Evolutionary conservation across 2,329 filamentous ascomycete species (phyloP).

Genomic region (Colletotrichum tabaci): DNA sequence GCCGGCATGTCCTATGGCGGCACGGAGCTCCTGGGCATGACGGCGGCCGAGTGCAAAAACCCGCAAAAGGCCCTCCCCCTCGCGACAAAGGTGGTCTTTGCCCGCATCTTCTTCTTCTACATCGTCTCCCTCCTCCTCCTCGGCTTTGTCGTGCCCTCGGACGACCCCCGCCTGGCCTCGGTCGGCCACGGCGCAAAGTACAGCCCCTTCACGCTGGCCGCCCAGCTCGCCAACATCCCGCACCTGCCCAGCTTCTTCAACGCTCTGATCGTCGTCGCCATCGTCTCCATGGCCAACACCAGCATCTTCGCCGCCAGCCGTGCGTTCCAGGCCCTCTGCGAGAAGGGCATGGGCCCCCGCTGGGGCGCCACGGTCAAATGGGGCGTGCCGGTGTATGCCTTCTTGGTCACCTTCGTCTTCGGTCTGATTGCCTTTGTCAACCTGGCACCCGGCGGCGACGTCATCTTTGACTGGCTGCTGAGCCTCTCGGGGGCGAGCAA

Average conservation of each 20-base stretch:
- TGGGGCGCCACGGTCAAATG: slow-evolving; percentile 47
- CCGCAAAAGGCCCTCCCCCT: slow-evolving; percentile 78
- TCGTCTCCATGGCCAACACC: slow-evolving; percentile 56
- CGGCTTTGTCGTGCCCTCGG: slow-evolving; percentile 63
- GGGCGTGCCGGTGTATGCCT: slow-evolving; percentile 61
- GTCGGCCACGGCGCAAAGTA: slow-evolving; percentile 44
- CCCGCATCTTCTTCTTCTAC: slow-evolving; percentile 71
- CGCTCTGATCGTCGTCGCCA: slow-evolving; percentile 54
- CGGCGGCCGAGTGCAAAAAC: slow-evolving; percentile 58
- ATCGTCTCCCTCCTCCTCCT: slow-evolving; percentile 67
- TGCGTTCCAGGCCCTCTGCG: slow-evolving; percentile 54
- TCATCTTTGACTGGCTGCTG: slow-evolving; percentile 62
- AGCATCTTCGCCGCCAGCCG: slow-evolving; percentile 59
- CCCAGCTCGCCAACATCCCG: slow-evolving; percentile 47
- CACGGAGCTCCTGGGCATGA: slow-evolving; percentile 61
- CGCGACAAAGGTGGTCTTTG: slow-evolving; percentile 85
- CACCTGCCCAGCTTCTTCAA: slow-evolving; percentile 51
- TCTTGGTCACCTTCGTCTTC: slow-evolving; percentile 56
- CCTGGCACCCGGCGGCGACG: slow-evolving; percentile 52
- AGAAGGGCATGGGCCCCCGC: slow-evolving; percentile 53
- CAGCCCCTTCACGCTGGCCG: slow-evolving; percentile 49
- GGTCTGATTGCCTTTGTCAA: slow-evolving; percentile 62
- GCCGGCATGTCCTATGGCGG: slow-evolving; percentile 62
- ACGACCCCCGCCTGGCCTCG: slow-evolving; percentile 58
- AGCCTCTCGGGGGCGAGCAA: slow-evolving; percentile 62